These are phyloP conservation scores for Ehretia macrophylla DNA, from an alignment of 257 asterid genomes.

Conservation along the genomic window DNA sequence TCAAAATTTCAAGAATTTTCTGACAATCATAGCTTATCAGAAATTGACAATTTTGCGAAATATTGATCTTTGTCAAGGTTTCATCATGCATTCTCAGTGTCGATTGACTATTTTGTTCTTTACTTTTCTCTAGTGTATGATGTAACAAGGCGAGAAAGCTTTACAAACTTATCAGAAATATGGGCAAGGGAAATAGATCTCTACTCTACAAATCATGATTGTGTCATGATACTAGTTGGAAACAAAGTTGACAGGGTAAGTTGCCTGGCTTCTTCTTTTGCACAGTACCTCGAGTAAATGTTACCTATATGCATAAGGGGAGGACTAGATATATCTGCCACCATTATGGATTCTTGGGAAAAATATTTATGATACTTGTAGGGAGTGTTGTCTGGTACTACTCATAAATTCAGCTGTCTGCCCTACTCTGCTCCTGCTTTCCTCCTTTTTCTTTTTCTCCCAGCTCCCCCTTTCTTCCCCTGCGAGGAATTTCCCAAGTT, in stretches of 20 bases:
- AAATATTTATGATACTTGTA: no score
- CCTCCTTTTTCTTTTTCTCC: no score
- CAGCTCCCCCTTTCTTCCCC: no score
- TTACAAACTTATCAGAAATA: conserved; percentile 54
- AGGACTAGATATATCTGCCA: no score
- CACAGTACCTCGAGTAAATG: no score
- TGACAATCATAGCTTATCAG: no score
- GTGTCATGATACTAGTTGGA: conserved; percentile 73
- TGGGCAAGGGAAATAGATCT: conserved; percentile 68
- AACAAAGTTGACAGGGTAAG: conserved; percentile 87
- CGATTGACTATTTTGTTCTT: background rate
- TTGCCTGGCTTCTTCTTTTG: conserved; percentile 10
- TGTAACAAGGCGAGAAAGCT: conserved; percentile 79
- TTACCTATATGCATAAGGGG: no score
- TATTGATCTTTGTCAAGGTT: background rate
- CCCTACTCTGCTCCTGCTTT: no score
- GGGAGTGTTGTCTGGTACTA: no score
- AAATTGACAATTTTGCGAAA: background rate
- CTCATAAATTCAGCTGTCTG: no score
- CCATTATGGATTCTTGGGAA: no score
- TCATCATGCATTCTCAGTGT: background rate
- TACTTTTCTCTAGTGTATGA: conserved; percentile 49
- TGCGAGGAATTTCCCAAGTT: no score
- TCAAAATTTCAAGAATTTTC: background rate
- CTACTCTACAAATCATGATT: conserved; percentile 72